A percentile compares a stretch with the other conserved stretches of the same genome.
Conservation (phyloP, 2,329 filamentous ascomycete genomes). For the Penicillium brasilianum region DNA sequence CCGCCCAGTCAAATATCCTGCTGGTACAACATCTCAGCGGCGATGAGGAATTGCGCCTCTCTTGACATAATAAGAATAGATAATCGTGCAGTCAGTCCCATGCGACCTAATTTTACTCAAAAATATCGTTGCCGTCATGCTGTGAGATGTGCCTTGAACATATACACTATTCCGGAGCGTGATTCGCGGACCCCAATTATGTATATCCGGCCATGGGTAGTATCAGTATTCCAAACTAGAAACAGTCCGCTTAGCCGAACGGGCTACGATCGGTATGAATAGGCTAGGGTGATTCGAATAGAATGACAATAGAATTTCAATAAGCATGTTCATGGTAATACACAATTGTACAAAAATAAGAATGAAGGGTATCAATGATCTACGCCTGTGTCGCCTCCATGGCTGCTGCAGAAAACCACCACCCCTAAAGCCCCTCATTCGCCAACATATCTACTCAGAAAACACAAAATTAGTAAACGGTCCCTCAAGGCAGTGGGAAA, state of each 20-base stretch:
- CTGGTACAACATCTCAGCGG: constrained; percentile 3
- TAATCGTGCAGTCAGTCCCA: background rate
- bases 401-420: constrained; percentile 23
- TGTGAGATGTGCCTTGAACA: background rate
- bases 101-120: background rate
- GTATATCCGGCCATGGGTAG: too few relatives aligned
- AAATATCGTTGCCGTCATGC: too few relatives aligned
- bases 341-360: background rate
- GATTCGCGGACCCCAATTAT: background rate
- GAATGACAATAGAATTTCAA: background rate
- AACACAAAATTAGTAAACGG: background rate
- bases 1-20: background rate
- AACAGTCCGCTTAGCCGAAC: too few relatives aligned
- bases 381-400: background rate
- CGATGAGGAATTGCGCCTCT: constrained; percentile 3
- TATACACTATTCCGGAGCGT: background rate
- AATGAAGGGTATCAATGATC: constrained; percentile 1
- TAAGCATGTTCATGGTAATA: background rate
- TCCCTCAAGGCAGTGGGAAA: background rate
- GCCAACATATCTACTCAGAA: constrained; percentile 65
- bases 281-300: background rate
- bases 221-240: too few relatives aligned
- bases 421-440: constrained; percentile 61
- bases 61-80: background rate
- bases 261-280: background rate